Base-by-base conservation (phyloP, 768 basidiomycete genomes). In the Lactifluus pinguis region DNA sequence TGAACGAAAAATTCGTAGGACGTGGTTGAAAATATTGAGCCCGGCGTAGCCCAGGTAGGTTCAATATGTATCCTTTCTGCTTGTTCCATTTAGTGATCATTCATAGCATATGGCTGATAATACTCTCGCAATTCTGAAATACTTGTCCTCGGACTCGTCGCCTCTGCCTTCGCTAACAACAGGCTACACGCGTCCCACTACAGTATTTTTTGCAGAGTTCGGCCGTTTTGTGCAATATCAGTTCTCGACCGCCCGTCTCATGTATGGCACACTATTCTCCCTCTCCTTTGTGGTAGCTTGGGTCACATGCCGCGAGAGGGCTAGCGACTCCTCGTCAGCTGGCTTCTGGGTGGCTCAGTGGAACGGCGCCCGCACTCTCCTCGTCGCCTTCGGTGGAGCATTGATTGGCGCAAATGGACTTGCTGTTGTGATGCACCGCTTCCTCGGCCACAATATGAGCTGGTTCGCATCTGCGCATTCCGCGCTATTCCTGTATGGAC, bases 51-150 rank as follows among this genome's bases (percentile, higher is more conserved):
- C 1, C 73, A 79, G 66, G 76, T 78, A 56, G 13, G 69, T 63
- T 17, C 9, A 0, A 41, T 39, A 38, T 25, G 1, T 15, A 4
- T 11, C 7, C 29, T 34, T n/a, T 13, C 10, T 32, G 25, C 10
- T 13, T 30, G 15, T 52, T 25, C 25, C 25, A 25, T 1, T 25
- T 49, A 51, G 41, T 54, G 39, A 55, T 1, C 17, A 54, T n/a
- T 32, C 41, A 10, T 74, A 93, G 79, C 87, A 97, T 73, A 94
- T 98, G 85, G 93, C 81, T 21, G 88, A 92, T 61, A 97, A 97
- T 65, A 79, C 84, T 2, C 82, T 95, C 14, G 89, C 89, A 0
- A 81, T 97, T 17, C 74, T 95, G 21, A 77, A 78, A 39, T 80
- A 89, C 70, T 80, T 97, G 19, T 85, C 92, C 0, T 84, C 86